Evolutionary conservation across 2,329 filamentous ascomycete species (phyloP).

Genomic region (Aureobasidium sp.): DNA sequence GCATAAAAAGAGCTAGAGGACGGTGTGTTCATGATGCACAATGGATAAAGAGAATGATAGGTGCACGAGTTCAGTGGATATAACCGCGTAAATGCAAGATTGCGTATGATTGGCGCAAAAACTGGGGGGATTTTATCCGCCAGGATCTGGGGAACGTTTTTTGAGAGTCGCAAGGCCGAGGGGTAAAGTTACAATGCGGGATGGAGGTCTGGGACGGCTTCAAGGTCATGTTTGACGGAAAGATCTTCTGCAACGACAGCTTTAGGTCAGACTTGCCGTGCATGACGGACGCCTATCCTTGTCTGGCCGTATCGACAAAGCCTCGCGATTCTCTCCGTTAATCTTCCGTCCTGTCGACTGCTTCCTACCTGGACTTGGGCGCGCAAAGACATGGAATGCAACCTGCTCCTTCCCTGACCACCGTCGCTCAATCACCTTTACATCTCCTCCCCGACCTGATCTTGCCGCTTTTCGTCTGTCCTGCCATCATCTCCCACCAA

Average conservation of each 20-base stretch:
- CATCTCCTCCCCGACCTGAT: background rate
- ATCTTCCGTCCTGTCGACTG: constrained; percentile 8
- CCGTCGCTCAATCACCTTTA: background rate
- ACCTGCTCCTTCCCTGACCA: background rate
- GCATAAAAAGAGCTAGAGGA: background rate
- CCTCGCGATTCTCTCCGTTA: constrained; percentile 9
- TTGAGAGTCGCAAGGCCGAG: background rate
- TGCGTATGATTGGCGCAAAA: constrained; percentile 10
- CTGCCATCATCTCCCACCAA: background rate
- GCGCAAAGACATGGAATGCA: background rate
- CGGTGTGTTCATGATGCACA: background rate
- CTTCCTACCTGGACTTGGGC: background rate
- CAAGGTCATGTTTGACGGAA: background rate
- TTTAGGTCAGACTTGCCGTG: background rate
- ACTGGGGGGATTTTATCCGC: background rate
- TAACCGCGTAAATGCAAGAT: constrained; percentile 5
- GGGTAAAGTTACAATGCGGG: background rate
- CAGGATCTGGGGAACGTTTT: constrained; percentile 4
- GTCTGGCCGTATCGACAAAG: background rate
- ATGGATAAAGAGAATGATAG: background rate
- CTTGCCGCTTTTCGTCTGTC: background rate
- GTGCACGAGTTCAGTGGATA: background rate
- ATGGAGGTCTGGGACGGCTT: background rate
- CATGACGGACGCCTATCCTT: background rate
- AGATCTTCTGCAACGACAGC: background rate